These are phyloP conservation scores for Pseudocercospora vitis DNA, from an alignment of 2,329 filamentous ascomycete species.

Conservation along the genomic window DNA sequence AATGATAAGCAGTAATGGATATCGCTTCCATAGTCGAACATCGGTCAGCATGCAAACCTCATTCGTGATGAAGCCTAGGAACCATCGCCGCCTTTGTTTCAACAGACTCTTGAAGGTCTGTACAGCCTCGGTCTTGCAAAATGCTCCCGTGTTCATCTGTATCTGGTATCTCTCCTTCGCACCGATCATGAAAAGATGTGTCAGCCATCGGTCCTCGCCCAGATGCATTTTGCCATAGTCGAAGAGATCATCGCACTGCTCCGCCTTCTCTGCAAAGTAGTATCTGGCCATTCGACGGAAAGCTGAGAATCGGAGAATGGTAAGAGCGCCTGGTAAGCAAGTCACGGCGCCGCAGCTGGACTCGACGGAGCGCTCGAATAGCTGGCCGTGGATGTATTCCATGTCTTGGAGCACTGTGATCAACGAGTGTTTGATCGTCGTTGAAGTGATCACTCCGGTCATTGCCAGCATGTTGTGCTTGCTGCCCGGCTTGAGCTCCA, in stretches of 20 bases:
- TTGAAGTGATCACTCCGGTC: slow-evolving; percentile 96
- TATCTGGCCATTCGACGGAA: slow-evolving; percentile 97
- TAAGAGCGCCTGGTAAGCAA: slow-evolving; percentile 90
- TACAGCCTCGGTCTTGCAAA: slow-evolving; percentile 97
- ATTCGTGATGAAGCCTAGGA: slow-evolving; percentile 95
- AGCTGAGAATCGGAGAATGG: slow-evolving; percentile 91
- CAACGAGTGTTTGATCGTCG: slow-evolving; percentile 80
- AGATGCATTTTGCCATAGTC: slow-evolving; percentile 95
- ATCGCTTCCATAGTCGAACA: slow-evolving; percentile 84
- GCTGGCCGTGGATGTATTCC: slow-evolving; percentile 95
- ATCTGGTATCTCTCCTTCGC: slow-evolving; percentile 92
- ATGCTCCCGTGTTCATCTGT: slow-evolving; percentile 94
- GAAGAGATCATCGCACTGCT: slow-evolving; percentile 92
- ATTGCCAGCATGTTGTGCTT: slow-evolving; percentile 92
- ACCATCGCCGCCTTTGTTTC: slow-evolving; percentile 95
- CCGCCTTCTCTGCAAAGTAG: slow-evolving; percentile 96
- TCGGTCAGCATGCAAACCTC: slow-evolving; percentile 98
- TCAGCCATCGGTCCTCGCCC: slow-evolving; percentile 94
- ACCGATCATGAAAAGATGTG: slow-evolving; percentile 98
- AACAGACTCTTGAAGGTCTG: slow-evolving; percentile 81
- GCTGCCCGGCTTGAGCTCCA: slow-evolving; percentile 94
- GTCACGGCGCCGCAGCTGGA: slow-evolving; percentile 92
- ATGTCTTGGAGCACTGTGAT: slow-evolving; percentile 95
- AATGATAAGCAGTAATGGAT: slow-evolving; percentile 80
- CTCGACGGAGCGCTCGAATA: slow-evolving; percentile 94